Evolutionary conservation across 2,329 filamentous ascomycete species (phyloP), one percentile per base, ranked within the genome.

Genomic region (Teratosphaeria zuluensis): DNA sequence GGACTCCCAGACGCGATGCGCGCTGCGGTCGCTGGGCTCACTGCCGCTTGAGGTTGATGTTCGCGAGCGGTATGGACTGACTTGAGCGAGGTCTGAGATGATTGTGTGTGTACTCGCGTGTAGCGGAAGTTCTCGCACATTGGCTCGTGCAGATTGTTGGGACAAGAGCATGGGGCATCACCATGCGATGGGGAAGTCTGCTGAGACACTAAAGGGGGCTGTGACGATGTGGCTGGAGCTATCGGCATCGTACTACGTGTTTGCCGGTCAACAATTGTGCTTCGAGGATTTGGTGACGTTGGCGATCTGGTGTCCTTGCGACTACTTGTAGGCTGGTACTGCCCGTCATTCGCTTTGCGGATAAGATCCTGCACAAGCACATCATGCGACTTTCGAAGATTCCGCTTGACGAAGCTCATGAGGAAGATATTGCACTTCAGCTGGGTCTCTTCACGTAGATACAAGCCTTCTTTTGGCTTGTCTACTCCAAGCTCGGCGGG

Each of bases 361-460:
- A 69, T 61, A n/a, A 70, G 60, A 53, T 63, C 70, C 46, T 87
- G 84, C 2, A 92, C 87, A 3, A 95, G 79, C 2, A 81, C 77
- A 9, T 78, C 80, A 67, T 95, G 90, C 0, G 88, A 83, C 68
- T 88, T 89, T 67, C 88, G 88, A 53, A 95, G 80, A 14, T 89
- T 94, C 74, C 85, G 88, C 78, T 89, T 92, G 59, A 95, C 88
- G 68, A 95, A 95, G 7, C 77, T 75, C 0, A 85, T 80, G 76
- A 94, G 82, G 62, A 94, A 77, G 59, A 90, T 76, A 67, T 91
- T 92, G 76, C 90, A 95, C 59, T 82, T 82, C 78, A 95, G 85
- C 62, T 90, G 86, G 54, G 94, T 86, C 64, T 95, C 90, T 76
- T 95, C 90, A n/a, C 88, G 81, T 51, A 95, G 76, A 69, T 91